These are phyloP conservation scores for Saccharomycopsis phalli DNA, from an alignment of 1,139 yeast genomes.

Conservation along the genomic window DNA sequence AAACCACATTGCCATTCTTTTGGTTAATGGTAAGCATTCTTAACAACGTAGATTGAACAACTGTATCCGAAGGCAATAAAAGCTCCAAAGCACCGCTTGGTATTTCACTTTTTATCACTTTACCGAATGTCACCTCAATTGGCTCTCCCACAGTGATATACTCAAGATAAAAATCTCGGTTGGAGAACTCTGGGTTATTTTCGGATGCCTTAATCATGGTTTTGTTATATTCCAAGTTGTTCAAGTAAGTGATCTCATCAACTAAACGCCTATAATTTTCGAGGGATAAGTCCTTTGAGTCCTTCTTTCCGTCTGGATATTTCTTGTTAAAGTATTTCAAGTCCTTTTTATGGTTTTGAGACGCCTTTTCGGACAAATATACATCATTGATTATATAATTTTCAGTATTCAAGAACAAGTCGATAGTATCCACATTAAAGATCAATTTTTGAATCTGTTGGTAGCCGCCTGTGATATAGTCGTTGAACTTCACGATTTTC, in stretches of 20 bases:
- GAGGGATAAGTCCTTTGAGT: conserved; percentile 11
- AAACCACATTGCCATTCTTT: conserved; percentile 27
- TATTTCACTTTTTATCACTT: conserved; percentile 21
- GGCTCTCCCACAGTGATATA: conserved; percentile 17
- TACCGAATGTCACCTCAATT: conserved; percentile 11
- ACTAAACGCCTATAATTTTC: conserved; percentile 9
- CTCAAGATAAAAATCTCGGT: conserved; percentile 12
- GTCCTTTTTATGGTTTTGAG: neutral
- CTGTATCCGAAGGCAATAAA: conserved; percentile 13
- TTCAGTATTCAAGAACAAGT: conserved; percentile 30
- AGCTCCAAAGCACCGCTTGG: conserved; percentile 5
- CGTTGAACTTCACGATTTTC: conserved; percentile 36
- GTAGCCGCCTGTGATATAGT: conserved; percentile 37
- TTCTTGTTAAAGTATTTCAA: conserved; percentile 13
- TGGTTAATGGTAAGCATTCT: conserved; percentile 8
- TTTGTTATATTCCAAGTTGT: conserved; percentile 16
- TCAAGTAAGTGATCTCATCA: conserved; percentile 17
- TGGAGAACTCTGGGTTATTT: conserved; percentile 8
- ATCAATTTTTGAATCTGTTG: conserved; percentile 39
- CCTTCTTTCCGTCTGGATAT: conserved; percentile 9
- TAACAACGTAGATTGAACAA: conserved; percentile 8
- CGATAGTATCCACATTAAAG: conserved; percentile 40
- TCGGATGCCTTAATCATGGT: conserved; percentile 12
- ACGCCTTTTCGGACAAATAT: conserved; percentile 2
- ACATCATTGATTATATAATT: conserved; percentile 14